Evolutionary conservation across 306 rosid species (phyloP).

Genomic region (Trifolium dubium): DNA sequence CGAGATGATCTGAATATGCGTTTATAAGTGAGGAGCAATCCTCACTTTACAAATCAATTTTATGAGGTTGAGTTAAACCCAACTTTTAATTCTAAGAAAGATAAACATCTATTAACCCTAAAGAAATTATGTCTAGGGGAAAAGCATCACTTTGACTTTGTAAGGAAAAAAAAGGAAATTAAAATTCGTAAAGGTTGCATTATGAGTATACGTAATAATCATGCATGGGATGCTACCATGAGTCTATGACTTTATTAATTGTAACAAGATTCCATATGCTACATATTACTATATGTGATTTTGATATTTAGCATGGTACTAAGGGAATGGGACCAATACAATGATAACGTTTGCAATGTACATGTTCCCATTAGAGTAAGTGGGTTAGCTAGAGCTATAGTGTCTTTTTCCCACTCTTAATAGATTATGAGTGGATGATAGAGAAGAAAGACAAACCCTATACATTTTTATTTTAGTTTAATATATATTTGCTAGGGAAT

Average conservation of each 20-base stretch:
- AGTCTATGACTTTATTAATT: conserved; percentile 41
- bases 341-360: conserved; percentile 60
- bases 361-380: conserved; percentile 70
- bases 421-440: conserved; percentile 56
- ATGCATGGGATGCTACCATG: conserved; percentile 75
- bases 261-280: conserved; percentile 46
- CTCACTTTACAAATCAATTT: too few relatives aligned
- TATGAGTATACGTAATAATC: conserved; percentile 70
- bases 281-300: conserved; percentile 25
- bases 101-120: too few relatives aligned
- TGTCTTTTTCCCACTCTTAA: conserved; percentile 58
- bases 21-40: too few relatives aligned
- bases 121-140: not conserved
- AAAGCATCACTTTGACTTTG: not conserved
- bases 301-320: conserved; percentile 56
- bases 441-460: conserved; percentile 28
- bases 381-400: conserved; percentile 64
- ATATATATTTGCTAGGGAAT: not conserved
- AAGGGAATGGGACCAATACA: conserved; percentile 60
- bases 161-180: conserved; percentile 33
- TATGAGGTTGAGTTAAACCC: too few relatives aligned
- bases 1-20: too few relatives aligned
- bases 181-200: conserved; percentile 33
- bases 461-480: conserved; percentile 2
- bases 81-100: too few relatives aligned